Conservation (phyloP, 202 grass and related monocot species). For the Elaeis oleifera region DNA sequence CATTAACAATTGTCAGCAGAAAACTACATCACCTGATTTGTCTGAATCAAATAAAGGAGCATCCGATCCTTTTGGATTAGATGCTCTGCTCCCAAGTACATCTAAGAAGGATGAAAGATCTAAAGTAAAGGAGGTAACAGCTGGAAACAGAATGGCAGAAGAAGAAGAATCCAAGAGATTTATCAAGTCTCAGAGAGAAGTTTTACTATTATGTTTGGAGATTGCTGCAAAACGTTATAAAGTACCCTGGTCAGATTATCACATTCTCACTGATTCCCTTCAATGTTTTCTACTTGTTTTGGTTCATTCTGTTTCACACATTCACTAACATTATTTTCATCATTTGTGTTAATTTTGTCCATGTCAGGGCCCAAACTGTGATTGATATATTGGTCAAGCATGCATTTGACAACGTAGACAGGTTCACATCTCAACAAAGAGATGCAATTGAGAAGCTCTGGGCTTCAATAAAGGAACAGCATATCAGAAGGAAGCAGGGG, state of each 20-base stretch:
- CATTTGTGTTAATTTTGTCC: neutral
- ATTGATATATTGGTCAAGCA: slow-evolving; percentile 82
- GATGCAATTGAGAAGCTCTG: slow-evolving; percentile 67
- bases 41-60: slow-evolving; percentile 25
- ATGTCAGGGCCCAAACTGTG: slow-evolving; percentile 70
- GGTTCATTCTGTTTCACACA: neutral
- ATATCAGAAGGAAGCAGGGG: slow-evolving; percentile 71
- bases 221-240: slow-evolving; percentile 74
- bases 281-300: neutral
- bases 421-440: slow-evolving; percentile 58
- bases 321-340: neutral
- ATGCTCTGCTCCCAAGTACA: slow-evolving; percentile 45
- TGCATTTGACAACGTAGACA: slow-evolving; percentile 50
- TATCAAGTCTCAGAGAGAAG: slow-evolving; percentile 60
- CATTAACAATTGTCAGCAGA: slow-evolving; percentile 22
- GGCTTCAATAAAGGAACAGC: slow-evolving; percentile 88
- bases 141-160: slow-evolving; percentile 28
- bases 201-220: slow-evolving; percentile 75
- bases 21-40: neutral
- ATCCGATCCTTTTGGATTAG: slow-evolving; percentile 82
- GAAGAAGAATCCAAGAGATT: slow-evolving; percentile 49
- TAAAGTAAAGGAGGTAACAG: slow-evolving; percentile 32
- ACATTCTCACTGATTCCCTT: neutral
- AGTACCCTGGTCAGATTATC: slow-evolving; percentile 51
- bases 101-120: slow-evolving; percentile 48